These are phyloP conservation scores for Mycena galopus DNA, from an alignment of 768 basidiomycete genomes.

Conservation along the genomic window DNA sequence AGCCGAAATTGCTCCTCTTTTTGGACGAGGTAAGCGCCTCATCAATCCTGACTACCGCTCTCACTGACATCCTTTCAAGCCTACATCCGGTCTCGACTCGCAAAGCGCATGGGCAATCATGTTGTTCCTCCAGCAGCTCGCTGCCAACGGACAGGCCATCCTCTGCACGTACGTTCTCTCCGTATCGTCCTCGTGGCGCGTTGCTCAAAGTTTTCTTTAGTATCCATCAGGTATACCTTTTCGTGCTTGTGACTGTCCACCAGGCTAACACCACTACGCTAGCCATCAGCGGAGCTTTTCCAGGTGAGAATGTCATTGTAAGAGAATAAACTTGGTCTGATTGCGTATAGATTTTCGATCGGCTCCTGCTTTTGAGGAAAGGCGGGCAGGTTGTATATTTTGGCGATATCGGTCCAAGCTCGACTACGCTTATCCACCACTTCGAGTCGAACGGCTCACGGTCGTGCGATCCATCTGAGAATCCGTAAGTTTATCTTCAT, in stretches of 20 bases:
- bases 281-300: constrained; percentile 88
- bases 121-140: constrained; percentile 80
- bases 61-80: constrained; percentile 54
- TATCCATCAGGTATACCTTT: constrained; percentile 55
- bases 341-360: constrained; percentile 72
- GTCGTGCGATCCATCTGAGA: constrained; percentile 73
- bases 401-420: constrained; percentile 75
- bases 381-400: constrained; percentile 86
- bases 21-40: constrained; percentile 35
- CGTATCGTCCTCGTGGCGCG: background rate
- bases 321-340: background rate
- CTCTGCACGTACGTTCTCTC: constrained; percentile 80
- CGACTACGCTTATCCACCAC: constrained; percentile 76
- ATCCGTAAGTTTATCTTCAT: constrained; percentile 67
- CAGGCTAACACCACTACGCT: background rate
- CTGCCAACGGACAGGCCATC: constrained; percentile 87
- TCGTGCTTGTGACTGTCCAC: background rate
- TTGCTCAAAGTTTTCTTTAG: constrained; percentile 43
- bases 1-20: constrained; percentile 34
- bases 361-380: too few relatives aligned
- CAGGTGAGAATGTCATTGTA: constrained; percentile 50
- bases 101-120: too few relatives aligned
- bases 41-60: constrained; percentile 42
- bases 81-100: constrained; percentile 89
- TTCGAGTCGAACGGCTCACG: constrained; percentile 80